Evolutionary conservation across 139 green algal genomes (phyloP).

Genomic region (Tetradesmus obliquus): DNA sequence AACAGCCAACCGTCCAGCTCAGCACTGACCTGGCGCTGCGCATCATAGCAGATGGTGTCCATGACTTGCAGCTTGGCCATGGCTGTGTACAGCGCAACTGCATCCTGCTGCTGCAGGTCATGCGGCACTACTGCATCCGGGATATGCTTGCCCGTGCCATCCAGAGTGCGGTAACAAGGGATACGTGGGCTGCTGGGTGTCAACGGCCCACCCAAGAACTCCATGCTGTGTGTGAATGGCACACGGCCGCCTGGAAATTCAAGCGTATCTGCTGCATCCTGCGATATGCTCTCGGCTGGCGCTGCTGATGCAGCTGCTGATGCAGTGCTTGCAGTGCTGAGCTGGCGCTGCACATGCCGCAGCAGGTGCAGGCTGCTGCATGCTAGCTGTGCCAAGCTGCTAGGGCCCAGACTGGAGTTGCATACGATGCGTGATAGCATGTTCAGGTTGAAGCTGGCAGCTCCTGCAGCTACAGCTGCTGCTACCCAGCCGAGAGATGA

Average conservation of each 20-base stretch:
- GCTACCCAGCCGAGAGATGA: neutral
- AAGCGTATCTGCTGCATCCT: slow-evolving; percentile 34
- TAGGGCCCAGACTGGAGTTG: neutral
- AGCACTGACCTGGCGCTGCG: slow-evolving; percentile 88
- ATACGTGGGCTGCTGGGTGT: slow-evolving; percentile 46
- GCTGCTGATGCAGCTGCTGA: neutral
- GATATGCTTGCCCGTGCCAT: slow-evolving; percentile 62
- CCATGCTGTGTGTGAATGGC: slow-evolving; percentile 65
- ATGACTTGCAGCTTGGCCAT: slow-evolving; percentile 62
- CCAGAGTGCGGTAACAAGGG: slow-evolving; percentile 76
- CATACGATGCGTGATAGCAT: neutral
- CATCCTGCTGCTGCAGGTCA: slow-evolving; percentile 48
- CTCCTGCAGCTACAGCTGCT: neutral
- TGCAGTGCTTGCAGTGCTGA: neutral
- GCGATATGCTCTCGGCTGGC: neutral
- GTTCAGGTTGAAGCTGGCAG: neutral
- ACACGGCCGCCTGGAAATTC: slow-evolving; percentile 73
- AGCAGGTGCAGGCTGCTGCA: neutral
- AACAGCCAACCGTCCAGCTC: neutral
- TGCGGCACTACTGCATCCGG: slow-evolving; percentile 58
- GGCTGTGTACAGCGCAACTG: slow-evolving; percentile 56
- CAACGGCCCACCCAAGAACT: slow-evolving; percentile 53
- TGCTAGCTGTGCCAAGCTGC: neutral
- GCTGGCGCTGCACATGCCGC: neutral
- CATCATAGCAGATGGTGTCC: slow-evolving; percentile 94